Conservation (phyloP, 441 rosid species). For the Omphalea diandra region DNA sequence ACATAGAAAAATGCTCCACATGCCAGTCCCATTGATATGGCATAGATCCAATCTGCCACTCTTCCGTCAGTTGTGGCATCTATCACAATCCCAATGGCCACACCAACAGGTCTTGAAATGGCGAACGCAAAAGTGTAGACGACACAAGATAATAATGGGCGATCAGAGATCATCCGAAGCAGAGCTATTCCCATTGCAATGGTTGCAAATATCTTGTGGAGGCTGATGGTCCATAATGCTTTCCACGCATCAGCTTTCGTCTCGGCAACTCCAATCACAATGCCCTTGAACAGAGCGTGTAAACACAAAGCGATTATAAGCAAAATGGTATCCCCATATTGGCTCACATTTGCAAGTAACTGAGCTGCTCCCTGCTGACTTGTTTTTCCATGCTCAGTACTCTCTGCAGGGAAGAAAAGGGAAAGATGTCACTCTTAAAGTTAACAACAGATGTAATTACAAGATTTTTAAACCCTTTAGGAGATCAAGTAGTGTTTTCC, state of each 20-base stretch:
- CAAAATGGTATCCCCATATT: conserved; percentile 64
- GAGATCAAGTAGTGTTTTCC: not conserved
- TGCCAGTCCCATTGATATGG: conserved; percentile 81
- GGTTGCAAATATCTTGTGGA: conserved; percentile 88
- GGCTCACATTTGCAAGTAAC: conserved; percentile 27
- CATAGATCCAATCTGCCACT: conserved; percentile 72
- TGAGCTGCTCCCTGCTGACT: conserved; percentile 16
- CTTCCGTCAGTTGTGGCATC: conserved; percentile 73
- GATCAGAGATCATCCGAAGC: conserved; percentile 72
- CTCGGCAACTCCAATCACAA: conserved; percentile 74
- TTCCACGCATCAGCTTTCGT: conserved; percentile 67
- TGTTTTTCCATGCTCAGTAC: conserved; percentile 28
- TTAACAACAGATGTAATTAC: not conserved
- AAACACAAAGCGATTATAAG: conserved; percentile 75
- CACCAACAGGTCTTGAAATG: conserved; percentile 73
- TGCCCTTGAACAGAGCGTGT: conserved; percentile 86
- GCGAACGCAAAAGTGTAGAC: conserved; percentile 77
- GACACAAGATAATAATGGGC: conserved; percentile 55
- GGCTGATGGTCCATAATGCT: conserved; percentile 74
- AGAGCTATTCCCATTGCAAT: conserved; percentile 90
- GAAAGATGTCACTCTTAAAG: not conserved
- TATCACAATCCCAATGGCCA: conserved; percentile 73
- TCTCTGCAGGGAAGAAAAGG: conserved; percentile 27
- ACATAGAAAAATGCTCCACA: conserved; percentile 81
- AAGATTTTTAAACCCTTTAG: no score